Evolutionary conservation across 106 monocot genomes (phyloP).

Genomic region (Allium sativum): DNA sequence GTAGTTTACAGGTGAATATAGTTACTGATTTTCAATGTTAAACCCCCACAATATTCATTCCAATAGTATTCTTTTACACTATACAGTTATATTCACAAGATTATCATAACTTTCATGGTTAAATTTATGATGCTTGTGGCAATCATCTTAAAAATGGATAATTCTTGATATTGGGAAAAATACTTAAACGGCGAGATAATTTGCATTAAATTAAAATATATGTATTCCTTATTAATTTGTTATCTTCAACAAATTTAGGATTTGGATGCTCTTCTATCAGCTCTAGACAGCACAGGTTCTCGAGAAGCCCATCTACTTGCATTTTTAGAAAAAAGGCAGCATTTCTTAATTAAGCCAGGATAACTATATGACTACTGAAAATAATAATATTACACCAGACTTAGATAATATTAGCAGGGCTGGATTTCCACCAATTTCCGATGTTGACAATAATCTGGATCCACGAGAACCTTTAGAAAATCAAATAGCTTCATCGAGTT

Average conservation of each 20-base stretch:
- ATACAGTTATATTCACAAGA: no score
- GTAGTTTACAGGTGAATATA: constrained; percentile 50
- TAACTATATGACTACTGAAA: constrained; percentile 18
- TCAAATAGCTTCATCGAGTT: constrained; percentile 8
- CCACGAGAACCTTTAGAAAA: constrained; percentile 7
- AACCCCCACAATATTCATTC: no score
- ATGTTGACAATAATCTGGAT: constrained; percentile 58
- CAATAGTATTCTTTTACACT: no score
- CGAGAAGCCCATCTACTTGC: constrained; percentile 69
- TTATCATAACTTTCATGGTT: no score
- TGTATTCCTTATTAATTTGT: neutral
- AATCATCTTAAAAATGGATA: no score
- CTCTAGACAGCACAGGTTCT: constrained; percentile 64
- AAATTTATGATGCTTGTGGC: no score
- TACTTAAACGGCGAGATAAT: neutral
- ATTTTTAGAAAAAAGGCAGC: constrained; percentile 51
- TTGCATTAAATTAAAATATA: neutral
- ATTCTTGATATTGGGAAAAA: no score
- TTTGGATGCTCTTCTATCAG: constrained; percentile 55
- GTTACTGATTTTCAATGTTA: no score
- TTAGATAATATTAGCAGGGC: constrained; percentile 34
- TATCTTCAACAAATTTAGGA: constrained; percentile 36
- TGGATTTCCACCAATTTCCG: constrained; percentile 79
- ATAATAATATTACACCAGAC: constrained; percentile 20
- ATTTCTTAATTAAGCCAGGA: constrained; percentile 49